Percentiles rank a stretch among this genome's conserved stretches.
These are phyloP conservation scores for Stagonosporopsis rhizophila DNA, from an alignment of 2,329 filamentous ascomycete species.

Conservation along the genomic window DNA sequence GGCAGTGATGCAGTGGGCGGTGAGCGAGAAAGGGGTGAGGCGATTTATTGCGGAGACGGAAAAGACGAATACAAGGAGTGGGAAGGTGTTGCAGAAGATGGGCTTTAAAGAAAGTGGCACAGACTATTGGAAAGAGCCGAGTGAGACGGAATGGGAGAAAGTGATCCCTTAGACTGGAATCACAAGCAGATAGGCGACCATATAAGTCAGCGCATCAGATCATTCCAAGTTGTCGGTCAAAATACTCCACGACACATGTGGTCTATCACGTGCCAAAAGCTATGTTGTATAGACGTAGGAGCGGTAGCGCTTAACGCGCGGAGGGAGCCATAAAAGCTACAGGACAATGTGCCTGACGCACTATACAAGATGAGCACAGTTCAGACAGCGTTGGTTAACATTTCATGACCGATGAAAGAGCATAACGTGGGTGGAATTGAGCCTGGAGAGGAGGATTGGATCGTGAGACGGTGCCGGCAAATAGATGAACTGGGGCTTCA, in stretches of 20 bases:
- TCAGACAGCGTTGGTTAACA: too few relatives aligned
- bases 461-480: too few relatives aligned
- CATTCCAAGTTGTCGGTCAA: not conserved
- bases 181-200: not conserved
- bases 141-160: slow-evolving; percentile 27
- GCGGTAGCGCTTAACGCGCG: too few relatives aligned
- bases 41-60: slow-evolving; percentile 36
- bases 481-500: too few relatives aligned
- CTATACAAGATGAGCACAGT: too few relatives aligned
- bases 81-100: slow-evolving; percentile 35
- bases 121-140: slow-evolving; percentile 25
- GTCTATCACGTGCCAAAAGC: too few relatives aligned
- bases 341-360: too few relatives aligned
- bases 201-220: not conserved
- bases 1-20: slow-evolving; percentile 28
- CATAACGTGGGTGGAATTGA: too few relatives aligned
- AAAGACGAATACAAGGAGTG: slow-evolving; percentile 28
- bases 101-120: slow-evolving; percentile 28
- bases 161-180: not conserved
- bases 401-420: too few relatives aligned
- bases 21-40: slow-evolving; percentile 15
- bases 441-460: too few relatives aligned
- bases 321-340: too few relatives aligned
- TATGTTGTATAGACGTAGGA: too few relatives aligned
- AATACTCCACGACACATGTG: not conserved